Evolutionary conservation across 495 filamentous ascomycete genomes (phyloP), one percentile per base, ranked within the genome.

Genomic region (Xylaria nigripes): DNA sequence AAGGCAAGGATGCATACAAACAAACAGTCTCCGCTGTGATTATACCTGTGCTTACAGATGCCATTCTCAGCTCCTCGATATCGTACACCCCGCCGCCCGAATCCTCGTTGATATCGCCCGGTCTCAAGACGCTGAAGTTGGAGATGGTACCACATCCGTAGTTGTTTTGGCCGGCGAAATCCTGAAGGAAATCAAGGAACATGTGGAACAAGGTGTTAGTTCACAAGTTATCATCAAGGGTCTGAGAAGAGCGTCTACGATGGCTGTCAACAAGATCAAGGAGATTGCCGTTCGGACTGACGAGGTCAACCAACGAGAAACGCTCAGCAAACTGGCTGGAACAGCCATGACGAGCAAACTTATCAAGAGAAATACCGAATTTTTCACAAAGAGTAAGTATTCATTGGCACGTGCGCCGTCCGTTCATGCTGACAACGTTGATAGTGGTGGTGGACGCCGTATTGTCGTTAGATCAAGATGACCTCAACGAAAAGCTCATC

Each of bases 341-440:
- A 98, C 93, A n/a, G 93, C 93, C 56, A 98, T 98, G 93, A 96
- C 91, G 74, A 95, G 89, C 77, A 98, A 98, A 76, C 79, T 98
- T 56, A 97, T 98, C 72, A 94, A 98, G 78, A 83, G 90, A 62
- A 97, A 98, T 71, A 86, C 92, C 49, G 83, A 82, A 3, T 98
- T 98, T 72, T 98, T 98, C 70, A 96, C 93, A 30, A 90, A 95
- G 76, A 98, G 90, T 95, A 75, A 61, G 85, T 34, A n/a, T 12
- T 7, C 21, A 7, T 29, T 18, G 23, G 12, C 7, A 16, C 22
- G 1, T 40, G 8, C 42, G 13, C 32, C 12, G n/a, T 51, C 21
- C 27, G 22, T 43, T 19, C 21, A 55, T 46, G 32, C 38, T 44
- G 40, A 27, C 51, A 34, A 62, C 57, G 54, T 58, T 45, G 15